Evolutionary conservation across 1,284 basidiomycete genomes (phyloP).

Genomic region (Puccinia brachypodii): DNA sequence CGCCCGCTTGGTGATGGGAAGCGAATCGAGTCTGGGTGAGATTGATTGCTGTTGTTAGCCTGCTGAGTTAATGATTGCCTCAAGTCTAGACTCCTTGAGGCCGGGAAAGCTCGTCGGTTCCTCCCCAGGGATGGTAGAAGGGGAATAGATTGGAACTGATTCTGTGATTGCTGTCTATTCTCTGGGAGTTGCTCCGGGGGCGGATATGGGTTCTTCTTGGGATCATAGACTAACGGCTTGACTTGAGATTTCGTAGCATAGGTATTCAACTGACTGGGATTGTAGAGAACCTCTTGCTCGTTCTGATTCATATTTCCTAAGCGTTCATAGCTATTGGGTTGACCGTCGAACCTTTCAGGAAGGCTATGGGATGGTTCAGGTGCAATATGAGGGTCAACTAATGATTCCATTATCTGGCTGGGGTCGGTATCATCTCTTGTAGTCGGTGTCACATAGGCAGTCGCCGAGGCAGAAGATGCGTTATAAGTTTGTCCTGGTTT

Average conservation of each 20-base stretch:
- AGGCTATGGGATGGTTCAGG: background rate
- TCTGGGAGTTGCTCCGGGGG: constrained; percentile 26
- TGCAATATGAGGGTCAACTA: constrained; percentile 18
- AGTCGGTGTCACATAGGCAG: background rate
- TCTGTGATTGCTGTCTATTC: background rate
- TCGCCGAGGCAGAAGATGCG: background rate
- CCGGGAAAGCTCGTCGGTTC: background rate
- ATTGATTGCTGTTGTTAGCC: background rate
- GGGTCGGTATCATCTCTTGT: constrained; percentile 29
- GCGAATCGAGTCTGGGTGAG: background rate
- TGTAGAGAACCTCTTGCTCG: background rate
- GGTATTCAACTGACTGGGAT: background rate
- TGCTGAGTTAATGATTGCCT: background rate
- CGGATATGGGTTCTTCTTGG: constrained; percentile 40
- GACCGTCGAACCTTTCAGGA: constrained; percentile 3
- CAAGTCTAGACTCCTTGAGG: background rate
- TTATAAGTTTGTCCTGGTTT: background rate
- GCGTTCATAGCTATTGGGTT: constrained; percentile 1
- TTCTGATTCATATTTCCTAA: background rate
- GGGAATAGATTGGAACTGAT: background rate
- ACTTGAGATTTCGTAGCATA: background rate
- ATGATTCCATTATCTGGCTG: constrained; percentile 26
- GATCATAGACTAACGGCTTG: constrained; percentile 40
- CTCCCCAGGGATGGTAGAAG: background rate
- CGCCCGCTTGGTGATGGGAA: constrained; percentile 3